phyloP scores from a whole-genome alignment of 2,329 filamentous ascomycete genomes.

The Paecilomyces variotii region DNA sequence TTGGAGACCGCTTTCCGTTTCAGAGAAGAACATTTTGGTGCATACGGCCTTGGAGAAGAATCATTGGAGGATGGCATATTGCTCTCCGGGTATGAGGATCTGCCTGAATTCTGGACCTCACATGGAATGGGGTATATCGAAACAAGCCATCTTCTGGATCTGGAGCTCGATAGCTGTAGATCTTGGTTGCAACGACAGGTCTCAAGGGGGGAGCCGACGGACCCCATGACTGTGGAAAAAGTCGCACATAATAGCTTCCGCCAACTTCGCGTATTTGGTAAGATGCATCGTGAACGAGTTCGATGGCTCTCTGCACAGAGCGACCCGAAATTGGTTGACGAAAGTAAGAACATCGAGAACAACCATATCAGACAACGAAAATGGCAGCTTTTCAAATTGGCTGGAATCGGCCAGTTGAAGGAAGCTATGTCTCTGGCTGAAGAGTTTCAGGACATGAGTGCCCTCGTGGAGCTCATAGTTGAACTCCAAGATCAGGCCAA shows the following conservation, averaged over 20 bases:
- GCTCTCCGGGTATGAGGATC: constrained; percentile 54
- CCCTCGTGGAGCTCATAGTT: constrained; percentile 46
- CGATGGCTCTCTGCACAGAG: constrained; percentile 50
- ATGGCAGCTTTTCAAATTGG: constrained; percentile 40
- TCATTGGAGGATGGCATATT: constrained; percentile 59
- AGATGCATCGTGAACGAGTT: constrained; percentile 52
- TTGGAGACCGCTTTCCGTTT: constrained; percentile 61
- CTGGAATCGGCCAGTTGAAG: constrained; percentile 46
- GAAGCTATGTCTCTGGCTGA: constrained; percentile 56
- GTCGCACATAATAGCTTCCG: constrained; percentile 45
- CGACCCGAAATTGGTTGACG: constrained; percentile 40
- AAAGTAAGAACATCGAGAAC: constrained; percentile 41
- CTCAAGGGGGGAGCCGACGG: constrained; percentile 21
- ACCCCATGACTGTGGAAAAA: constrained; percentile 33
- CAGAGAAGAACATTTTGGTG: constrained; percentile 57
- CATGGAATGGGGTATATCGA: constrained; percentile 34
- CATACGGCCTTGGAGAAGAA: constrained; percentile 67
- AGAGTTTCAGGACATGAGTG: constrained; percentile 54
- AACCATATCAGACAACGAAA: constrained; percentile 37
- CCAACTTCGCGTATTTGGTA: constrained; percentile 51
- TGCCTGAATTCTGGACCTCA: constrained; percentile 84
- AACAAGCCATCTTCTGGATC: constrained; percentile 30
- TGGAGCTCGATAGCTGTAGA: constrained; percentile 33
- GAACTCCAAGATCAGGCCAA: constrained; percentile 33
- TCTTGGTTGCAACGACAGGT: constrained; percentile 28